These are phyloP conservation scores for Sanghuangporus baumii DNA, from an alignment of 1,284 basidiomycete species.

Conservation along the genomic window DNA sequence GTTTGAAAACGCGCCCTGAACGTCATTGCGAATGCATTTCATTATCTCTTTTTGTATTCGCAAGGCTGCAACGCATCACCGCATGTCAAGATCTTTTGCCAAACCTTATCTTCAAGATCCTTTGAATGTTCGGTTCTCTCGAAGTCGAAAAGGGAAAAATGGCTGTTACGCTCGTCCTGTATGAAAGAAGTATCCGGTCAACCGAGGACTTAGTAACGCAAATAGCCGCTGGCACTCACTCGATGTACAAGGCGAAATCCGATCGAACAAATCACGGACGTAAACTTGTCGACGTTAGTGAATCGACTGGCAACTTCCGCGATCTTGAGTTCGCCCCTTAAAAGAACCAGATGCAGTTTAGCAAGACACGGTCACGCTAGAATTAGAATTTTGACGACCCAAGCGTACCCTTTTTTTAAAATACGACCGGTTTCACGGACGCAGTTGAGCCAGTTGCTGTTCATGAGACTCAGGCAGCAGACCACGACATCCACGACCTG, in stretches of 20 bases:
- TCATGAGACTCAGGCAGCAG: constrained; percentile 95
- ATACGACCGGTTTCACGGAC: constrained; percentile 88
- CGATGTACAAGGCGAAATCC: constrained; percentile 79
- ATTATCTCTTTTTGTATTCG: constrained; percentile 91
- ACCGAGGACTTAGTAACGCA: constrained; percentile 6
- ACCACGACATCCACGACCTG: constrained; percentile 87
- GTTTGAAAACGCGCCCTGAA: neutral
- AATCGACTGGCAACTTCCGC: constrained; percentile 96
- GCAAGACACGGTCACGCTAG: constrained; percentile 10
- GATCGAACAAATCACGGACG: constrained; percentile 61
- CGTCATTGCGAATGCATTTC: neutral
- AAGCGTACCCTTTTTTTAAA: constrained; percentile 68
- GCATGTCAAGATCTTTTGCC: constrained; percentile 53
- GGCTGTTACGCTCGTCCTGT: constrained; percentile 78
- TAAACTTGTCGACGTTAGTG: constrained; percentile 70
- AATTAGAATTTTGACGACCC: constrained; percentile 10
- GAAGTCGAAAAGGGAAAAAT: constrained; percentile 88
- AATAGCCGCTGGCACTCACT: constrained; percentile 37
- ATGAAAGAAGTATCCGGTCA: constrained; percentile 7
- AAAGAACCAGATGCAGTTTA: neutral
- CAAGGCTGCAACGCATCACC: constrained; percentile 82
- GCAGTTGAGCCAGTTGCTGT: constrained; percentile 91
- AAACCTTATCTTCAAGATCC: constrained; percentile 52
- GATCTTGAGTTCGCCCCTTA: constrained; percentile 82
- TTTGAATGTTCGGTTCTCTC: constrained; percentile 50